Percentiles rank a stretch among this genome's conserved stretches.
These are phyloP conservation scores for Solanum piurae DNA, from an alignment of 257 asterid species.

Conservation along the genomic window DNA sequence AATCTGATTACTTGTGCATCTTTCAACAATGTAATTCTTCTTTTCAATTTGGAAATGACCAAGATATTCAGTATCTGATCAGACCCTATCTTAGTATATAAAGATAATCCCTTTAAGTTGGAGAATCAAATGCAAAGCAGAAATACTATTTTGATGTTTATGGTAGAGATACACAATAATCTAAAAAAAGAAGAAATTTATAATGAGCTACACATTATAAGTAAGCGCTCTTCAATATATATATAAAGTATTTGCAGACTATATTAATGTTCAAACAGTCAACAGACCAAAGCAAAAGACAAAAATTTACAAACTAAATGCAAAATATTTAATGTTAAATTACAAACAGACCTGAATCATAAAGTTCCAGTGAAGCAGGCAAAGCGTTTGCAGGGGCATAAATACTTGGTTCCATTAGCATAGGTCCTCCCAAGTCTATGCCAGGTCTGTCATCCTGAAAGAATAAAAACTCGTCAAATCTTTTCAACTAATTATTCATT, in stretches of 20 bases:
- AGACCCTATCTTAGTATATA: neutral
- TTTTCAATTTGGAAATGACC: neutral
- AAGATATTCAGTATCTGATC: neutral
- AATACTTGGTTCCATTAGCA: neutral
- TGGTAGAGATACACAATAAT: neutral
- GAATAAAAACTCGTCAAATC: neutral
- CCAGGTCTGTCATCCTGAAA: conserved; percentile 13
- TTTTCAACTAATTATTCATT: neutral
- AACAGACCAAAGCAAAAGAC: neutral
- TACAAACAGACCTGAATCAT: neutral
- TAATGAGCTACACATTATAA: neutral
- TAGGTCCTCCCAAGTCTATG: neutral
- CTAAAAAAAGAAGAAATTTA: neutral
- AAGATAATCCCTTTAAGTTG: neutral
- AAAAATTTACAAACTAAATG: neutral
- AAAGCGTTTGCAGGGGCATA: neutral
- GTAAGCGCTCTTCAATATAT: neutral
- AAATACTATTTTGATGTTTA: neutral
- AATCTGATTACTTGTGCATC: neutral
- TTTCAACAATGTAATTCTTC: neutral
- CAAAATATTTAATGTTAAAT: neutral
- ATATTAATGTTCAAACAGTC: neutral
- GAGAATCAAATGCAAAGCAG: neutral
- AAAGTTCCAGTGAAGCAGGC: neutral
- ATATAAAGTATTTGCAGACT: neutral